These are phyloP conservation scores for Passiflora organensis DNA, from an alignment of 345 rosid species.

Conservation along the genomic window DNA sequence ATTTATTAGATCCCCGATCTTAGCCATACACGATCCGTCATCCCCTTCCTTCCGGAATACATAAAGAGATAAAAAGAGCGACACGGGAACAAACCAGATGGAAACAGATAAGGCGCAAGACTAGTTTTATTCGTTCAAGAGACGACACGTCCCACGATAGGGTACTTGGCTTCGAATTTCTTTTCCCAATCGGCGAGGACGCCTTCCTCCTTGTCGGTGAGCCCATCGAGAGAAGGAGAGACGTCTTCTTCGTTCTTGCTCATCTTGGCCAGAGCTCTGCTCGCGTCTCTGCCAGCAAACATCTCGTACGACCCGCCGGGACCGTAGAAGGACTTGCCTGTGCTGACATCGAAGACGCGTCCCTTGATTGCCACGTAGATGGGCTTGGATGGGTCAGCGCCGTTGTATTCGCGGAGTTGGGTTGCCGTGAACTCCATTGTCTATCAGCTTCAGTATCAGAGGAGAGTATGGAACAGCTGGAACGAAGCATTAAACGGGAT, in stretches of 20 bases:
- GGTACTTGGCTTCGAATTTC: constrained; percentile 84
- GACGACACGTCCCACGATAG: constrained; percentile 67
- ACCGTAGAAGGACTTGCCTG: constrained; percentile 77
- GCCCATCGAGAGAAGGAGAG: constrained; percentile 52
- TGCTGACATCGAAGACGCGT: constrained; percentile 64
- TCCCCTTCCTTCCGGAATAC: too few relatives aligned
- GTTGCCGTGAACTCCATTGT: constrained; percentile 70
- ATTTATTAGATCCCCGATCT: too few relatives aligned
- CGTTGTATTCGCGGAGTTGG: constrained; percentile 63
- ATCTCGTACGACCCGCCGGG: constrained; percentile 61
- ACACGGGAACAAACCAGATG: too few relatives aligned
- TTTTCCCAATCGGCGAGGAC: constrained; percentile 81
- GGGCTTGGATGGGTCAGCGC: constrained; percentile 64
- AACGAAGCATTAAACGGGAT: too few relatives aligned
- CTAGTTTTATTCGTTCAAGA: constrained; percentile 16
- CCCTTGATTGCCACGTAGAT: constrained; percentile 85
- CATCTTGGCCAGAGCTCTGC: constrained; percentile 88
- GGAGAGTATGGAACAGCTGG: neutral
- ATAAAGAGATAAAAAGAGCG: too few relatives aligned
- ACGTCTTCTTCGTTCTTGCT: constrained; percentile 87
- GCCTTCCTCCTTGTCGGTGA: constrained; percentile 67
- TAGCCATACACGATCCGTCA: too few relatives aligned
- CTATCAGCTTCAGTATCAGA: neutral
- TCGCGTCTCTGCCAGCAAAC: constrained; percentile 83
- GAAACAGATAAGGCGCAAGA: too few relatives aligned